These are phyloP conservation scores for Aspergillus pseudoviridinutans DNA, from an alignment of 2,329 filamentous ascomycete genomes.

Conservation along the genomic window DNA sequence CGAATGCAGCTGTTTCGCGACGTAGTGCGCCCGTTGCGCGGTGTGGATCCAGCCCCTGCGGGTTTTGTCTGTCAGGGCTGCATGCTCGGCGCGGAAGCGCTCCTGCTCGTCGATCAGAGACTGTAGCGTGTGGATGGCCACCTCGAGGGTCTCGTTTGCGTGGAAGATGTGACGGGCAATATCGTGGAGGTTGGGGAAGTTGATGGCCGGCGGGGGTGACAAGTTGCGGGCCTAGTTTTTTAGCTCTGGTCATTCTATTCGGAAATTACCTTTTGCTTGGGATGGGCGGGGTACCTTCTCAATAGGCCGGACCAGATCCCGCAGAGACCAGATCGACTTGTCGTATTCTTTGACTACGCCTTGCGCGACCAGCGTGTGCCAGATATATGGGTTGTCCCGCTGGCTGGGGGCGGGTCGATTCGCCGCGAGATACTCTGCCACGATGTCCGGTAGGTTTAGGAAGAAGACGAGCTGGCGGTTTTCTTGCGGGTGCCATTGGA, in stretches of 20 bases:
- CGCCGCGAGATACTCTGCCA: neutral
- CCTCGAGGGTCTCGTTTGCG: conserved; percentile 28
- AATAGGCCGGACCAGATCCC: conserved; percentile 24
- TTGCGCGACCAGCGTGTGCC: conserved; percentile 22
- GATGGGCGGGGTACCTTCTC: conserved; percentile 23
- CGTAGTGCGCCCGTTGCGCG: conserved; percentile 13
- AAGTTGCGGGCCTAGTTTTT: conserved; percentile 9
- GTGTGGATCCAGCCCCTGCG: conserved; percentile 1
- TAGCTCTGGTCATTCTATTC: no score
- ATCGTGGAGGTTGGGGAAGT: conserved; percentile 28
- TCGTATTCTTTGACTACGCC: conserved; percentile 22
- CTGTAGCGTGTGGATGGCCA: conserved; percentile 25
- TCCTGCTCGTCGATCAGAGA: conserved; percentile 19
- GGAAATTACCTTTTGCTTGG: no score
- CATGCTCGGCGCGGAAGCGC: conserved; percentile 9
- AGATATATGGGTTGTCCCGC: conserved; percentile 15
- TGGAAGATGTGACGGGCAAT: conserved; percentile 31
- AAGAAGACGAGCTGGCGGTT: conserved; percentile 11
- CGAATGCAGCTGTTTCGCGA: conserved; percentile 24
- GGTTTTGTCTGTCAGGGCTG: neutral
- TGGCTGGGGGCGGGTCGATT: neutral
- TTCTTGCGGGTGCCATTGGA: conserved; percentile 15
- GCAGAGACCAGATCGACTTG: conserved; percentile 26
- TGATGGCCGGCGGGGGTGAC: conserved; percentile 1
- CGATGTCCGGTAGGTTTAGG: conserved; percentile 2